Evolutionary conservation across 2,329 filamentous ascomycete genomes (phyloP).

Genomic region (Cytospora schulzeri): DNA sequence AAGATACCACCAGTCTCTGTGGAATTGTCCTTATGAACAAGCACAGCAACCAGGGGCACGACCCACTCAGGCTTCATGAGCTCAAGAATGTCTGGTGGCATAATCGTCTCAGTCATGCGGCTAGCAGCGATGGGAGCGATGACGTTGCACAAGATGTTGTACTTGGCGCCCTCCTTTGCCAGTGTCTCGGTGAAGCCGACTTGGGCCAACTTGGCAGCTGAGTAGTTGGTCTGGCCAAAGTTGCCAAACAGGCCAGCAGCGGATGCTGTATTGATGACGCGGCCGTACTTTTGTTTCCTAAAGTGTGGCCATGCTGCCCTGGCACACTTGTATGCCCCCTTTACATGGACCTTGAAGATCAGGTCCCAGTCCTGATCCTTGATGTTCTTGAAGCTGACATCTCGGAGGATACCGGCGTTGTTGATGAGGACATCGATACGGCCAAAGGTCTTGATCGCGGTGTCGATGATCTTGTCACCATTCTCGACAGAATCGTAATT

Average conservation of each 20-base stretch:
- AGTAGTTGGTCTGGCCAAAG: conserved; percentile 97
- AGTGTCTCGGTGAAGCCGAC: conserved; percentile 98
- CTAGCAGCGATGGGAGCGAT: conserved; percentile 95
- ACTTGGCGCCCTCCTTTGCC: conserved; percentile 95
- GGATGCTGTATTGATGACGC: conserved; percentile 96
- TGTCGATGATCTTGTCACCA: conserved; percentile 92
- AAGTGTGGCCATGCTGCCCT: conserved; percentile 96
- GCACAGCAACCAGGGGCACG: conserved; percentile 84
- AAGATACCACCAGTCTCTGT: conserved; percentile 86
- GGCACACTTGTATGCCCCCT: conserved; percentile 92
- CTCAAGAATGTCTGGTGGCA: conserved; percentile 89
- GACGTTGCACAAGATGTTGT: conserved; percentile 94
- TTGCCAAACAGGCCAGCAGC: conserved; percentile 92
- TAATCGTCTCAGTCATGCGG: conserved; percentile 92
- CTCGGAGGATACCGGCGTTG: conserved; percentile 93
- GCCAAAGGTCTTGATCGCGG: conserved; percentile 77
- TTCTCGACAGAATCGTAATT: conserved; percentile 96
- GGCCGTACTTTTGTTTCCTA: conserved; percentile 97
- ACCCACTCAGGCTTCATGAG: conserved; percentile 92
- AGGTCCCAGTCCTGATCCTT: conserved; percentile 96
- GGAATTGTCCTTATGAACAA: conserved; percentile 84
- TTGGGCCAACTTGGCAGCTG: conserved; percentile 92
- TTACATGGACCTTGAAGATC: conserved; percentile 89
- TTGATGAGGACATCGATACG: conserved; percentile 95
- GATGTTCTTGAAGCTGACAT: conserved; percentile 99